Evolutionary conservation across 306 rosid species (phyloP).

Genomic region (Phaseolus lunatus): DNA sequence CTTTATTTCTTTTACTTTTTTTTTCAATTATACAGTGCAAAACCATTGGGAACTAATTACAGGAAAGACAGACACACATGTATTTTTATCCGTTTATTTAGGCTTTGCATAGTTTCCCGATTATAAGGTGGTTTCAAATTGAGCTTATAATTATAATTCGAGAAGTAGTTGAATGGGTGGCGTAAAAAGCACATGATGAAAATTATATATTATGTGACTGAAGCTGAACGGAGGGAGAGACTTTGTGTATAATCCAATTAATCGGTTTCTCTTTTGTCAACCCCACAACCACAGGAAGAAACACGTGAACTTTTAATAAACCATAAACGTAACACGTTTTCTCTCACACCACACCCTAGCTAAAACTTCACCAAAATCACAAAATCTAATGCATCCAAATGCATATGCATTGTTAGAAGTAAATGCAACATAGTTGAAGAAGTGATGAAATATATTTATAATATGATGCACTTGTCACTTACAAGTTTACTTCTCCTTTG

Average conservation of each 20-base stretch:
- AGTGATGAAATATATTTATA: not conserved
- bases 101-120: not conserved
- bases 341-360: not conserved
- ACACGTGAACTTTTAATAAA: conserved; percentile 40
- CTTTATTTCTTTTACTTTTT: not conserved
- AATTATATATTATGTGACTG: not conserved
- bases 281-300: conserved; percentile 41
- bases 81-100: not conserved
- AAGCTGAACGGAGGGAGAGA: not conserved
- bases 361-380: not conserved
- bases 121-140: no score
- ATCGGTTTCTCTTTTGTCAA: conserved; percentile 32
- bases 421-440: not conserved
- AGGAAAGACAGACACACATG: conserved; percentile 1
- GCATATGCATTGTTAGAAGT: conserved; percentile 38
- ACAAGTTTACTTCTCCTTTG: no score
- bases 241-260: conserved; percentile 31
- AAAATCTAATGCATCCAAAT: conserved; percentile 16
- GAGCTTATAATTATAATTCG: not conserved
- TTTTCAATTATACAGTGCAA: no score
- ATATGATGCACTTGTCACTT: no score
- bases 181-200: conserved; percentile 33
- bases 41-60: not conserved
- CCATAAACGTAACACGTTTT: not conserved
- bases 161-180: not conserved